Conservation (phyloP, 1,139 yeast species). For the Kluyveromyces sp. region DNA sequence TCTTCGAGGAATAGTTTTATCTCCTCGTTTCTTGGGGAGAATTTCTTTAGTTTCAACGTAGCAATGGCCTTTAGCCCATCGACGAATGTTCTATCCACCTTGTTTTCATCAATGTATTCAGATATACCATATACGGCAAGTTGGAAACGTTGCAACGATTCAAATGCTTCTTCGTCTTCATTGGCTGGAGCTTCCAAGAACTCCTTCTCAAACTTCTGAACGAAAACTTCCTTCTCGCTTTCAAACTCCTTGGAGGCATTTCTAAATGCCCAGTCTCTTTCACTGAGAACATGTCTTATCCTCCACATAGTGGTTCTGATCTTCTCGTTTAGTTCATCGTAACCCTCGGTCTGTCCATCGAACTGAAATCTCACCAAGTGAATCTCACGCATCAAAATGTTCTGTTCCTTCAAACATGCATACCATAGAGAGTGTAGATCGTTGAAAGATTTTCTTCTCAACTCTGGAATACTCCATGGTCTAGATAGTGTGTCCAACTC, state of each 20-base stretch:
- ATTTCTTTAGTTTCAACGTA: constrained; percentile 51
- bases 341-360: constrained; percentile 32
- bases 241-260: constrained; percentile 47
- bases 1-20: constrained; percentile 17
- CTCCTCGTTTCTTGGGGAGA: constrained; percentile 26
- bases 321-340: constrained; percentile 35
- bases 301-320: constrained; percentile 59
- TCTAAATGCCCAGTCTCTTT: constrained; percentile 68
- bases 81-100: constrained; percentile 55
- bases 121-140: constrained; percentile 76
- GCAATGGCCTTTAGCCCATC: constrained; percentile 65
- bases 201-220: constrained; percentile 48
- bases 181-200: constrained; percentile 53
- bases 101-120: constrained; percentile 39
- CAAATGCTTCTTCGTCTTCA: constrained; percentile 55
- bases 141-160: constrained; percentile 68
- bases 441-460: constrained; percentile 84
- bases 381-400: constrained; percentile 68
- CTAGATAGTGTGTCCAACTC: constrained; percentile 60
- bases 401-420: constrained; percentile 73
- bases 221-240: constrained; percentile 39
- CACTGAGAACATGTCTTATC: constrained; percentile 80
- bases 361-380: constrained; percentile 40
- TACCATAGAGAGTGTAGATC: constrained; percentile 93
- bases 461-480: constrained; percentile 81